Conservation (phyloP, 2,329 filamentous ascomycete species). For the Fusarium sp. region DNA sequence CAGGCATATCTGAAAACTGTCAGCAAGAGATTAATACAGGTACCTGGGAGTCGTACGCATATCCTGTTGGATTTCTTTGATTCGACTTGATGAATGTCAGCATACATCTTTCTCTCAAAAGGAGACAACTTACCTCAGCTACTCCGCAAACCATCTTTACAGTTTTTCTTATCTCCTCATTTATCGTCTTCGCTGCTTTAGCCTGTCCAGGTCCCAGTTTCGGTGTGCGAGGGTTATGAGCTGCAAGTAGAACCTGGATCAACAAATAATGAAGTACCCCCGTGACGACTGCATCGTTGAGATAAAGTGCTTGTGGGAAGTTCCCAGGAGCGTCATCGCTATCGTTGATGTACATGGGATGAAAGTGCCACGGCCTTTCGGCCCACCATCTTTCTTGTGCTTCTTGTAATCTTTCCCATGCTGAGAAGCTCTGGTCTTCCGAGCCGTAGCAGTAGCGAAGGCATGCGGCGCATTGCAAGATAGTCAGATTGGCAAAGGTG, state of each 20-base stretch:
- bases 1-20: constrained; percentile 41
- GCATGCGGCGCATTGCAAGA: constrained; percentile 45
- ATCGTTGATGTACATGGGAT: constrained; percentile 42
- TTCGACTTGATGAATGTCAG: constrained; percentile 33
- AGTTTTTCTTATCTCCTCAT: constrained; percentile 45
- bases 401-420: constrained; percentile 38
- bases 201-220: constrained; percentile 44
- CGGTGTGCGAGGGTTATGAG: constrained; percentile 45
- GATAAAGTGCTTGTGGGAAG: constrained; percentile 42
- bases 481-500: constrained; percentile 43
- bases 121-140: constrained; percentile 38
- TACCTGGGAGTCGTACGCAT: constrained; percentile 20
- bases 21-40: not conserved
- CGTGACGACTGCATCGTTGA: constrained; percentile 46
- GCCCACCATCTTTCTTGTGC: constrained; percentile 46
- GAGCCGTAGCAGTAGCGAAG: constrained; percentile 46
- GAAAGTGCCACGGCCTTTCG: constrained; percentile 46
- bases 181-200: constrained; percentile 40
- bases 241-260: constrained; percentile 44
- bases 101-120: not conserved
- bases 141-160: constrained; percentile 46
- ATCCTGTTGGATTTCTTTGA: constrained; percentile 36
- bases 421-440: constrained; percentile 41
- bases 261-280: constrained; percentile 46
- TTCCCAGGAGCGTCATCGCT: not conserved